Conservation (phyloP, 176 grass and related monocot genomes). For the Tillandsia leiboldiana region DNA sequence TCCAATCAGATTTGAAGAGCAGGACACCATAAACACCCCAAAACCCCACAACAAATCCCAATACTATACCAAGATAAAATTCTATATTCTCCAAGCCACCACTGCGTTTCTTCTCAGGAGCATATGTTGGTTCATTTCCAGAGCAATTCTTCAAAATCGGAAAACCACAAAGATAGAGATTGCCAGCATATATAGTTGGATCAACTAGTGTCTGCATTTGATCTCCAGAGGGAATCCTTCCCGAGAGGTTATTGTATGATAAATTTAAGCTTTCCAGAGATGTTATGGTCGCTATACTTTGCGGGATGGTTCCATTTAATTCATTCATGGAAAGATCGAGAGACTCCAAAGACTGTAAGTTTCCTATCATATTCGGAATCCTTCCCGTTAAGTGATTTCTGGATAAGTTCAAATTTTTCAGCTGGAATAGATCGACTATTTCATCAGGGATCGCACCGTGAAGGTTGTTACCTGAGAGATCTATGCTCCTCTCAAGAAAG, state of each 20-base stretch:
- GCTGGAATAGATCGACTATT: neutral
- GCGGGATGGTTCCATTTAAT: conserved; percentile 17
- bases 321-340: conserved; percentile 30
- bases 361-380: conserved; percentile 12
- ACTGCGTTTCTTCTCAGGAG: neutral
- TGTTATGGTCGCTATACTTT: conserved; percentile 3
- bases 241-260: conserved; percentile 30
- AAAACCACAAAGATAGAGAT: conserved; percentile 17
- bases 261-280: conserved; percentile 24
- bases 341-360: conserved; percentile 26
- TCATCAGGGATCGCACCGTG: conserved; percentile 15
- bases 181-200: conserved; percentile 22
- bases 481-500: neutral
- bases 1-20: conserved; percentile 4
- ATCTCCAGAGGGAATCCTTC: conserved; percentile 18
- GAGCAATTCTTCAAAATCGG: conserved; percentile 14
- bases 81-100: neutral
- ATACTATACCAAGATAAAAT: conserved; percentile 10
- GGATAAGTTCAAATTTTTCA: conserved; percentile 27
- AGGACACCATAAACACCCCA: conserved; percentile 1
- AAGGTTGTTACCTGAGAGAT: conserved; percentile 30
- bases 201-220: conserved; percentile 37
- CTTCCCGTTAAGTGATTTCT: conserved; percentile 7
- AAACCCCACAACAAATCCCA: conserved; percentile 11
- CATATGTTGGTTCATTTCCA: neutral